Evolutionary conservation across 306 rosid species (phyloP).

Genomic region (Inga oerstediana): DNA sequence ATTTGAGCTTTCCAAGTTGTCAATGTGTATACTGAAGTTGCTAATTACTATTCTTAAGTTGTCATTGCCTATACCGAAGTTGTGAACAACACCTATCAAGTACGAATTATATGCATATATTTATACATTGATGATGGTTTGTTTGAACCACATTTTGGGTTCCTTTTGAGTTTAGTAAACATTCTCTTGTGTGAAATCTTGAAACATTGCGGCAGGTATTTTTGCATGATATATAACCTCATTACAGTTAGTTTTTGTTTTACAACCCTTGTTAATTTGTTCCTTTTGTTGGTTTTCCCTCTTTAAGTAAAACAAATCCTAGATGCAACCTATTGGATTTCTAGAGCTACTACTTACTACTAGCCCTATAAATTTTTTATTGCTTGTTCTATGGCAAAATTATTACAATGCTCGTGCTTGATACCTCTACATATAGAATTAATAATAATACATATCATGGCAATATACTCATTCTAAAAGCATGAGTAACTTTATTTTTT

Average conservation of each 20-base stretch:
- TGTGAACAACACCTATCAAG: too few relatives aligned
- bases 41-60: too few relatives aligned
- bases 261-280: neutral
- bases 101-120: neutral
- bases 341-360: slow-evolving; percentile 1
- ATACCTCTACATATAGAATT: neutral
- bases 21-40: too few relatives aligned
- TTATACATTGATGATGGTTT: slow-evolving; percentile 9
- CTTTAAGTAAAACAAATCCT: neutral
- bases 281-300: neutral
- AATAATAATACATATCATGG: slow-evolving; percentile 1
- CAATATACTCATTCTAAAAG: slow-evolving; percentile 10
- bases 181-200: slow-evolving; percentile 9
- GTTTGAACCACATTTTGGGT: slow-evolving; percentile 19
- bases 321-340: neutral
- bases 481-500: neutral
- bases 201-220: slow-evolving; percentile 5
- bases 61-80: too few relatives aligned
- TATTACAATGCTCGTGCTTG: too few relatives aligned
- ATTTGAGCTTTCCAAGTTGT: too few relatives aligned
- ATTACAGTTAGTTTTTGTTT: neutral
- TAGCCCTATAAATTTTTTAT: neutral
- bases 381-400: too few relatives aligned
- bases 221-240: slow-evolving; percentile 15
- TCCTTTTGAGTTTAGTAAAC: slow-evolving; percentile 25